Base-by-base conservation (phyloP, 148 eudicot species). In the Beta vulgaris region DNA sequence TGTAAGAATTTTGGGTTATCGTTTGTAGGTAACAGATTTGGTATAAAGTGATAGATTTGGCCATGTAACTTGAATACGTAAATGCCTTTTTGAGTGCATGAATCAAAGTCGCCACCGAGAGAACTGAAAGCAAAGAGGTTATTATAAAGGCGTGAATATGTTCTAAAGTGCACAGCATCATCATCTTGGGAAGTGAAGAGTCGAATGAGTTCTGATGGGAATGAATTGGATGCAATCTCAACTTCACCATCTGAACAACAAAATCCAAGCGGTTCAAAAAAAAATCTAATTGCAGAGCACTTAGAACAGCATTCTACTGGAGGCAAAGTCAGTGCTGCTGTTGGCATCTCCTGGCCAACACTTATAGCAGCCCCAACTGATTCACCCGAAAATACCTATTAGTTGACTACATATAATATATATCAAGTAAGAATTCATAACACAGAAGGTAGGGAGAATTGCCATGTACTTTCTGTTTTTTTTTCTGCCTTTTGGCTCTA, bases 91-190 rank as follows among this genome's bases (percentile, higher is more conserved):
- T 29, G 0, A 0, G 21, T 23, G 1, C n/a, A 0, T 19, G 26
- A 8, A 2, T 68, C 18, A 13, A 25, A 39, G 0, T 7, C 25
- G 0, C 79, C 68, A 57, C 58, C n/a, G n/a, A 76, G 5, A 1
- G 58, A 68, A 11, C 55, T 67, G 37, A 76, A 76, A 14, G 73
- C 54, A 32, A 68, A 68, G 0, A 76, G 13, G 25, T 68, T 68
- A 8, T 76, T 68, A 32, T 76, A 76, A 0, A 76, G 4, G 4
- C 68, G 31, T 0, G 15, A 3, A 58, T 35, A 68, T 21, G 14
- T 29, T 11, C 9, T n/a, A 23, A 76, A 68, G 18, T 76, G 55
- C 0, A 2, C 0, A 1, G 34, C 23, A 12, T 54, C 54, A 6
- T 57, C 55, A 36, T 53, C 26, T 7, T 36, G 16, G 14, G 51